A percentile compares a stretch with the other conserved stretches of the same genome.
Evolutionary conservation across 495 filamentous ascomycete species (phyloP).

Genomic region (Aspergillus leporis): DNA sequence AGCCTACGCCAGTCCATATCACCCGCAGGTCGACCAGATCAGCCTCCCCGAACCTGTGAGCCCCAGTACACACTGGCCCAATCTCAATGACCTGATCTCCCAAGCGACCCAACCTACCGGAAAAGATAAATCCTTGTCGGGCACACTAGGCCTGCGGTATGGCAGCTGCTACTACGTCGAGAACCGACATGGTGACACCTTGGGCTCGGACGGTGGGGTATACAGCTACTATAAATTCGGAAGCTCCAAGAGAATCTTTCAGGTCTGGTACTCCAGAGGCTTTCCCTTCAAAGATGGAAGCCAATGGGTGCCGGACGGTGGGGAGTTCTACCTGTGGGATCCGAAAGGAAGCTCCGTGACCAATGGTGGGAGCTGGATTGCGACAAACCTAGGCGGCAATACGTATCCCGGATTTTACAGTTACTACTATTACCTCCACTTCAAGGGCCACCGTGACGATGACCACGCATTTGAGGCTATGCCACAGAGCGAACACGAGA

Average conservation of each 20-base stretch:
- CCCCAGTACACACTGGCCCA: too few relatives aligned
- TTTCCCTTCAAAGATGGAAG: too few relatives aligned
- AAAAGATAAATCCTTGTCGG: too few relatives aligned
- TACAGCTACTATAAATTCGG: constrained; percentile 8
- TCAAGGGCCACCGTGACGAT: background rate
- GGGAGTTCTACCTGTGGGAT: constrained; percentile 3
- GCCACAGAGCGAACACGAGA: too few relatives aligned
- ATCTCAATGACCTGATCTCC: too few relatives aligned
- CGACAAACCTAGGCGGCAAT: constrained; percentile 1
- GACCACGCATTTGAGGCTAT: too few relatives aligned
- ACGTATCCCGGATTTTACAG: background rate
- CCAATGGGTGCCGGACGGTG: background rate
- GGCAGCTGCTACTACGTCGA: background rate
- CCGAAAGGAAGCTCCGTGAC: background rate
- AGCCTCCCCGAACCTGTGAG: too few relatives aligned
- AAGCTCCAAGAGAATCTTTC: constrained; percentile 1
- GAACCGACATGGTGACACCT: background rate
- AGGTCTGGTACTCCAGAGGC: background rate
- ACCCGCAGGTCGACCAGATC: too few relatives aligned
- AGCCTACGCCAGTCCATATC: too few relatives aligned
- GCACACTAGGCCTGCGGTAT: constrained; percentile 4
- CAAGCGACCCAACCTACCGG: too few relatives aligned
- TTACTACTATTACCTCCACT: constrained; percentile 1
- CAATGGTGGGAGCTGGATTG: constrained; percentile 2
- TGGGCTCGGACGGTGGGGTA: background rate